phyloP scores from a whole-genome alignment of 2,329 filamentous ascomycete species.

The Eutypa lata region DNA sequence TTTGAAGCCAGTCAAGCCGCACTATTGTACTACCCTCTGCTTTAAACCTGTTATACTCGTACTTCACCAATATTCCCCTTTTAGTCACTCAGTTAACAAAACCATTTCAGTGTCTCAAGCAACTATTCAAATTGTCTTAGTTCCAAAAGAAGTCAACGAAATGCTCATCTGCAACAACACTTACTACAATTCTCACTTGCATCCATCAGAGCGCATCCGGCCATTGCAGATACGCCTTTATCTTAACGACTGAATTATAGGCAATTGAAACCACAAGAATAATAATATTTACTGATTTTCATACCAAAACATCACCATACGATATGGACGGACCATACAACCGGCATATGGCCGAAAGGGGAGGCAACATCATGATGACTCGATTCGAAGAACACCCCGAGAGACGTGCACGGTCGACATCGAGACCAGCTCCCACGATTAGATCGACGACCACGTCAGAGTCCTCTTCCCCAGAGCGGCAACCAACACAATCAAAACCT shows the following conservation, averaged over 20 bases:
- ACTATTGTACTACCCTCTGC: not conserved
- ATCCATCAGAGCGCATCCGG: not conserved
- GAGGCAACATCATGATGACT: not conserved
- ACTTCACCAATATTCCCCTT: not conserved
- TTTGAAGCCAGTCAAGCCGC: not conserved
- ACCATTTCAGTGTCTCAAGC: not conserved
- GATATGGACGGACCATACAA: not conserved
- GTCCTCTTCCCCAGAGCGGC: not conserved
- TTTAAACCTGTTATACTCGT: not conserved
- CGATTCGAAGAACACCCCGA: not conserved
- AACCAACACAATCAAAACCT: not conserved
- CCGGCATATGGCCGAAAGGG: not conserved
- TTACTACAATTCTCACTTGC: not conserved
- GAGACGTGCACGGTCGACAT: not conserved
- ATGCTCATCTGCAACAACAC: not conserved
- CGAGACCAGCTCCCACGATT: not conserved
- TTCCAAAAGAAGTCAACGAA: not conserved
- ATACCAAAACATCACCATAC: not conserved
- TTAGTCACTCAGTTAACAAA: not conserved
- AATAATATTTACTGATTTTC: not conserved
- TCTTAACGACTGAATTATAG: not conserved
- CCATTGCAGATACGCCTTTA: not conserved
- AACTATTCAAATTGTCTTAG: not conserved
- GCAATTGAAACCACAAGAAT: too few species aligned
- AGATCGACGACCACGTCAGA: not conserved